Conservation (phyloP, 2,329 filamentous ascomycete species). For the Paraphaeosphaeria minitans region DNA sequence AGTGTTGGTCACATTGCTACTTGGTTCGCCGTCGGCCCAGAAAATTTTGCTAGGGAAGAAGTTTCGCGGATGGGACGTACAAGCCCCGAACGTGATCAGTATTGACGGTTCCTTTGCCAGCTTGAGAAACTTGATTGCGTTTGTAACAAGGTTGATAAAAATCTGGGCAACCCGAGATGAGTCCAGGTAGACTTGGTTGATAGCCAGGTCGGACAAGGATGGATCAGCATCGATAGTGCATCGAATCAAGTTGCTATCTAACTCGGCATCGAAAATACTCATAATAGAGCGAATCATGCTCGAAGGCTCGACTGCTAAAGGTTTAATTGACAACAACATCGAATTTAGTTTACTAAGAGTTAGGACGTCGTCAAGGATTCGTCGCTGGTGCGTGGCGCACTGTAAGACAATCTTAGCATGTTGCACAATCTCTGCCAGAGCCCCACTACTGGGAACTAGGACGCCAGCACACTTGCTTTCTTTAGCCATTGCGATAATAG, state of each 20-base stretch:
- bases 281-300: constrained; percentile 42
- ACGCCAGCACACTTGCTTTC: constrained; percentile 28
- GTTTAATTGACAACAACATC: constrained; percentile 50
- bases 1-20: constrained; percentile 28
- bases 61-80: constrained; percentile 25
- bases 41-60: constrained; percentile 37
- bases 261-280: constrained; percentile 47
- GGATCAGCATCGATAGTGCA: constrained; percentile 40
- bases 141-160: constrained; percentile 75
- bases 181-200: constrained; percentile 50
- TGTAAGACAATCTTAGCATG: constrained; percentile 51
- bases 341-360: constrained; percentile 54
- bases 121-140: constrained; percentile 50
- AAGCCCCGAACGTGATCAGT: constrained; percentile 47
- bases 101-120: constrained; percentile 41
- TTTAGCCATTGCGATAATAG: constrained; percentile 46
- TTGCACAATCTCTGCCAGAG: constrained; percentile 32
- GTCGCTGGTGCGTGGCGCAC: constrained; percentile 54
- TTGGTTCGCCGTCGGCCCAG: constrained; percentile 34
- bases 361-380: constrained; percentile 55
- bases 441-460: constrained; percentile 29
- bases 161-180: constrained; percentile 65
- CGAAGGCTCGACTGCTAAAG: constrained; percentile 45
- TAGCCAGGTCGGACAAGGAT: constrained; percentile 41
- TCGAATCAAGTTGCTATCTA: constrained; percentile 36